These are phyloP conservation scores for Russula compacta DNA, from an alignment of 768 basidiomycete genomes.

Conservation along the genomic window DNA sequence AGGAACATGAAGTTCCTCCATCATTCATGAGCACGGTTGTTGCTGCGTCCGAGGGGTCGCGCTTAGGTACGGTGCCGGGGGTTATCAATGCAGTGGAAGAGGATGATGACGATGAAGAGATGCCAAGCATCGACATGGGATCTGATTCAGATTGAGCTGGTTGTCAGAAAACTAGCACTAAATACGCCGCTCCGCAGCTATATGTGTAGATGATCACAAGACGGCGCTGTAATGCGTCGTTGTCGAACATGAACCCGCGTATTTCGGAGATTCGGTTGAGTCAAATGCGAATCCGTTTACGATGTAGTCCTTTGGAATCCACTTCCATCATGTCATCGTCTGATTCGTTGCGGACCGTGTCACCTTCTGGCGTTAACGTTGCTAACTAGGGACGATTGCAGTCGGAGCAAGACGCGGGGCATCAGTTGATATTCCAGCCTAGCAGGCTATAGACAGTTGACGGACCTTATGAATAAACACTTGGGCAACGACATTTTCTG, in stretches of 20 bases:
- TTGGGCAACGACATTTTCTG: constrained; percentile 43
- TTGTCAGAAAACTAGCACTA: not conserved
- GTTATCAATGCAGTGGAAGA: constrained; percentile 22
- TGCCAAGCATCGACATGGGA: constrained; percentile 69
- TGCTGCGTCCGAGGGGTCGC: not conserved
- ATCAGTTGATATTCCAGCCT: not conserved
- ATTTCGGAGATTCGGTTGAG: not conserved
- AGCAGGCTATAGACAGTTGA: not conserved
- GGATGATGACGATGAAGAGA: constrained; percentile 58
- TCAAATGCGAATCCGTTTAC: constrained; percentile 31
- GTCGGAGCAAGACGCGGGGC: not conserved
- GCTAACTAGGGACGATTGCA: constrained; percentile 11
- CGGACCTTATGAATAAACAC: constrained; percentile 48
- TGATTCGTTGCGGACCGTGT: constrained; percentile 24
- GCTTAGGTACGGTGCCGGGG: not conserved
- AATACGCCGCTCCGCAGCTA: not conserved
- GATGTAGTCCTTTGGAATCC: constrained; percentile 23
- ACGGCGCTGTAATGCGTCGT: not conserved
- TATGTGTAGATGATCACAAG: not conserved
- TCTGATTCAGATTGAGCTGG: constrained; percentile 65
- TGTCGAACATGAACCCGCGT: not conserved
- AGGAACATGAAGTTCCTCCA: not conserved
- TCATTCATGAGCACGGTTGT: not conserved
- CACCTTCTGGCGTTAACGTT: constrained; percentile 13
- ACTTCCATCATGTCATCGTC: constrained; percentile 31